Percentiles rank a stretch among this genome's conserved stretches.
These are phyloP conservation scores for Schwanniomyces occidentalis DNA, from an alignment of 805 yeast genomes.

Conservation along the genomic window DNA sequence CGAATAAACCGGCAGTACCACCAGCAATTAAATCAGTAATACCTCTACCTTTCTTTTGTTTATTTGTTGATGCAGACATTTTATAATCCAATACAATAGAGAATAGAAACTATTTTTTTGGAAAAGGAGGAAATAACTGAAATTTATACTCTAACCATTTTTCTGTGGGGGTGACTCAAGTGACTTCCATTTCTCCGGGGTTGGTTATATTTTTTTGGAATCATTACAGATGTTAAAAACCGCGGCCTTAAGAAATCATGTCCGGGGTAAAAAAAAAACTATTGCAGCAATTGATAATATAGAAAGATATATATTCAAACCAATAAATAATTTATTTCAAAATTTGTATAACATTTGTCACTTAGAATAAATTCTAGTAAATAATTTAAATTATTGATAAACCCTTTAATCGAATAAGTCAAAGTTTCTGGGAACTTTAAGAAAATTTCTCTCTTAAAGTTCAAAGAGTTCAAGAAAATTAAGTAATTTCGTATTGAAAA, in stretches of 20 bases:
- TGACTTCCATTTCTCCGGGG: slow-evolving; percentile 21
- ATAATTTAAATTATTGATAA: slow-evolving; percentile 6
- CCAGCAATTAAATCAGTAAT: slow-evolving; percentile 82
- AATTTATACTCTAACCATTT: slow-evolving; percentile 5
- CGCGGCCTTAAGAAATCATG: slow-evolving; percentile 5
- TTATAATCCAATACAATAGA: no score
- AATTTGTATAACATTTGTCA: slow-evolving; percentile 2
- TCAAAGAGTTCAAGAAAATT: slow-evolving; percentile 5
- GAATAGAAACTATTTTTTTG: no score
- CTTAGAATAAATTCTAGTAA: slow-evolving; percentile 5
- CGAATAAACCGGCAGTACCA: slow-evolving; percentile 95
- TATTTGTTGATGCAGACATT: slow-evolving; percentile 12
- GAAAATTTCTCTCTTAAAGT: slow-evolving; percentile 5
- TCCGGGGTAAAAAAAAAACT: slow-evolving; percentile 9
- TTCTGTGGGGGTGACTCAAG: slow-evolving; percentile 5
- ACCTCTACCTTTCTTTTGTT: slow-evolving; percentile 36
- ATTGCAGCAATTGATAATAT: not conserved
- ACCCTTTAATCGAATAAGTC: slow-evolving; percentile 4
- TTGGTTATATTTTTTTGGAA: not conserved
- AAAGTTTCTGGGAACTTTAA: slow-evolving; percentile 2
- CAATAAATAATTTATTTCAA: slow-evolving; percentile 1
- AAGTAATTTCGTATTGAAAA: slow-evolving; percentile 3
- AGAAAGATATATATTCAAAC: not conserved
- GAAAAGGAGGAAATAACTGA: not conserved
- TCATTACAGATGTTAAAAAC: slow-evolving; percentile 1